Evolutionary conservation across 108 stramenopile species (phyloP).

Genomic region (Schizochytrium sp.): DNA sequence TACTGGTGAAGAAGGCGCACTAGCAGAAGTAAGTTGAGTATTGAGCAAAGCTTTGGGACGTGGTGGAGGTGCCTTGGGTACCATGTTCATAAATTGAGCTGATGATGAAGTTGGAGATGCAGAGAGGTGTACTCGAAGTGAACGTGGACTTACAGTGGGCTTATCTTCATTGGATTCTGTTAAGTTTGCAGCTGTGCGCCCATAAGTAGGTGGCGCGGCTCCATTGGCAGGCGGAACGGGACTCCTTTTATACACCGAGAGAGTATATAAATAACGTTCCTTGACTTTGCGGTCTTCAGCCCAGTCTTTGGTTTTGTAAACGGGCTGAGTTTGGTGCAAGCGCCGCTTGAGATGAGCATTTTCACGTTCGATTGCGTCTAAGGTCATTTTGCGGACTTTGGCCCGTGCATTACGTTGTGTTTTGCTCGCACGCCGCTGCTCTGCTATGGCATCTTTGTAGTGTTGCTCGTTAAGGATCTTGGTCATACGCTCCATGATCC

Average conservation of each 20-base stretch:
- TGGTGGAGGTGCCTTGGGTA: no score
- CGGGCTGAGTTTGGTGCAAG: slow-evolving; percentile 19
- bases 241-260: not conserved
- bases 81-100: no score
- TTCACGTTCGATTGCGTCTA: not conserved
- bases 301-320: not conserved
- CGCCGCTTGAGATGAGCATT: slow-evolving; percentile 11
- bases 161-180: no score
- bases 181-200: no score
- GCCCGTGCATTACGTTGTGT: not conserved
- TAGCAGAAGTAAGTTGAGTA: no score
- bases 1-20: not conserved
- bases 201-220: no score
- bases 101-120: no score
- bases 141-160: no score
- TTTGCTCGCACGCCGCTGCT: slow-evolving; percentile 19
- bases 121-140: no score
- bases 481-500: slow-evolving; percentile 38
- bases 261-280: not conserved
- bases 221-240: no score
- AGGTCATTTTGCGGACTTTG: slow-evolving; percentile 22
- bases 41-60: no score
- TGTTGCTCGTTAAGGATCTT: slow-evolving; percentile 23
- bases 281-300: slow-evolving; percentile 7
- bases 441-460: slow-evolving; percentile 21